These are phyloP conservation scores for Lentinula raphanica DNA, from an alignment of 768 basidiomycete genomes.

Conservation along the genomic window DNA sequence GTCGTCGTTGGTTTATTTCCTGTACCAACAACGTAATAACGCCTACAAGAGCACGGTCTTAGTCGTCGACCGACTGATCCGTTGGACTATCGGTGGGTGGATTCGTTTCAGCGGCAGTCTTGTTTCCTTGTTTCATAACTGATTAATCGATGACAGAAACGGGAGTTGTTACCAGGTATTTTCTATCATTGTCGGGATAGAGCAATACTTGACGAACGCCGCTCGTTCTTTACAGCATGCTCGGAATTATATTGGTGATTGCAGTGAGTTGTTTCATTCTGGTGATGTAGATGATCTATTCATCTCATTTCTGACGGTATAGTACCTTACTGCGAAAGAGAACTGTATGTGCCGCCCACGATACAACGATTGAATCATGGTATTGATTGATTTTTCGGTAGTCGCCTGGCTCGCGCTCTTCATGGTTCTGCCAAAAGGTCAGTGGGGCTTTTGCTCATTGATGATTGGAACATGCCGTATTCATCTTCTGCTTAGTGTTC, in stretches of 20 bases:
- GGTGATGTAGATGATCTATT: no score
- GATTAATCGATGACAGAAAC: neutral
- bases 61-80: conserved; percentile 1
- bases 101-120: no score
- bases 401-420: conserved; percentile 6
- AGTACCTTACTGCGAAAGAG: conserved; percentile 1
- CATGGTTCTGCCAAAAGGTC: conserved; percentile 6
- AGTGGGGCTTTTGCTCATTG: no score
- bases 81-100: conserved; percentile 1
- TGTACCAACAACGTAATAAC: neutral
- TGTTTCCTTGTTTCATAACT: neutral
- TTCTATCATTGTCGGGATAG: neutral
- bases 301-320: neutral
- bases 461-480: no score
- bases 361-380: neutral
- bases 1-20: neutral
- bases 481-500: neutral
- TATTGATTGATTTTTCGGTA: neutral
- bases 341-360: neutral
- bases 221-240: neutral
- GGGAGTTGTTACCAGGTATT: neutral
- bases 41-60: conserved; percentile 4
- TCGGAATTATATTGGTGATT: conserved; percentile 1
- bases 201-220: neutral
- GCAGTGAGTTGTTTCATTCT: neutral